Conservation (phyloP, 768 basidiomycete genomes). For the Auricularia cornea region DNA sequence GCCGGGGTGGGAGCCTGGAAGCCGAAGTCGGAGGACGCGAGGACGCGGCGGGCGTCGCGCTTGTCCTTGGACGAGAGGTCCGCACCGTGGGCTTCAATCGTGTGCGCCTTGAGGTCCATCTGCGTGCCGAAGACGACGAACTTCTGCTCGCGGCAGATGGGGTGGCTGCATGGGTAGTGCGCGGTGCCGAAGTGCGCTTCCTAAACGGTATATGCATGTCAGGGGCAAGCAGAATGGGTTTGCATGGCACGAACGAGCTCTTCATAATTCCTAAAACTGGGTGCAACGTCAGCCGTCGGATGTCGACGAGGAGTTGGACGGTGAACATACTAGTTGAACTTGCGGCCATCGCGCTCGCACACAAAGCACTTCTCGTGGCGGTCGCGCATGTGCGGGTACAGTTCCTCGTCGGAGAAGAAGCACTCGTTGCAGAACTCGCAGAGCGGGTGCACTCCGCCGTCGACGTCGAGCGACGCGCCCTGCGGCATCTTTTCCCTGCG, state of each 20-base stretch:
- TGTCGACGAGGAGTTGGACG: slow-evolving; percentile 1
- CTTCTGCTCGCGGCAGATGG: slow-evolving; percentile 71
- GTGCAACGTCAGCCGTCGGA: background rate
- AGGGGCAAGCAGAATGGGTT: slow-evolving; percentile 6
- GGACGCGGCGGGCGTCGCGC: slow-evolving; percentile 56
- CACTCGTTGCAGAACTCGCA: slow-evolving; percentile 91
- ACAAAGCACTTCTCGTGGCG: slow-evolving; percentile 94
- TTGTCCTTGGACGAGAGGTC: slow-evolving; percentile 65
- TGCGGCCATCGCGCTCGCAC: slow-evolving; percentile 73
- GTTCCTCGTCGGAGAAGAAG: slow-evolving; percentile 86
- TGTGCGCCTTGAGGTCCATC: slow-evolving; percentile 87
- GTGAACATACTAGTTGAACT: slow-evolving; percentile 83
- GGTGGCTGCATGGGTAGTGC: slow-evolving; percentile 72
- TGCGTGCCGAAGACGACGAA: slow-evolving; percentile 89
- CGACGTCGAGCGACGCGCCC: slow-evolving; percentile 33
- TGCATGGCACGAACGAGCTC: slow-evolving; percentile 43
- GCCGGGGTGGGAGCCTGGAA: slow-evolving; percentile 50
- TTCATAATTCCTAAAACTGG: slow-evolving; percentile 73
- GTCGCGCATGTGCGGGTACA: slow-evolving; percentile 91
- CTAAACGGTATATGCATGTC: slow-evolving; percentile 25
- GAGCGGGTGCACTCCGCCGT: slow-evolving; percentile 66
- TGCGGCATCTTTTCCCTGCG: slow-evolving; percentile 22
- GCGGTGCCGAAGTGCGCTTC: slow-evolving; percentile 67
- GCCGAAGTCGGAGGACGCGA: slow-evolving; percentile 45
- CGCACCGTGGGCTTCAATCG: slow-evolving; percentile 73